Evolutionary conservation across 345 rosid species (phyloP), one percentile per base, ranked within the genome.

Genomic region (Bruguiera sexangula): DNA sequence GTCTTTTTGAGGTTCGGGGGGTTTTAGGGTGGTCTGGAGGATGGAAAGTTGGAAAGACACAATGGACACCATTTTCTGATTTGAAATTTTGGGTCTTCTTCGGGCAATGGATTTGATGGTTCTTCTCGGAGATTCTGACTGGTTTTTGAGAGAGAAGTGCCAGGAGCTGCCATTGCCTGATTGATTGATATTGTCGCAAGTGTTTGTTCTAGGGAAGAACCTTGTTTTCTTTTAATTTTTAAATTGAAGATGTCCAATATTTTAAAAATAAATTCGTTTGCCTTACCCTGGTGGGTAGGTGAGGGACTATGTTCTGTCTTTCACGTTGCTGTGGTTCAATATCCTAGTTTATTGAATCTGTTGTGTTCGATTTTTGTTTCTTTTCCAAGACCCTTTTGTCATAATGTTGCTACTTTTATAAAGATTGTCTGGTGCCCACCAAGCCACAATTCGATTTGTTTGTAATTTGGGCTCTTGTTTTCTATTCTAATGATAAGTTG

Each of bases 31-130:
- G 56, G 52, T 4, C 20, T 32, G 43, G 16, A 34, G 50, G 68
- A 46, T 50, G 68, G 63, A 21, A 22, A 72, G 21, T 62, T 51
- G 50, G 62, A 51, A 15, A 20, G 61, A 70, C 2, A 56, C 69
- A 54, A 51, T 60, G 11, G 70, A 74, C 16, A 69, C 62, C 75
- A 67, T 71, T 32, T 5, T 52, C 53, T 62, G 63, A 63, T n/a
- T 20, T 31, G 48, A 66, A 24, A n/a, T 60, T 53, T 58, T 30
- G 59, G 21, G 27, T n/a, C 43, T 5, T 37, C 16, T 26, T 34
- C 37, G 37, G 31, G 24, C 37, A 20, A 20, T 37, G 65, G 37
- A 15, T 8, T 7, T 36, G 36, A 24, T n/a, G 32, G 27, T 36
- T 20, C 22, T 62, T 50, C 29, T 20, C 11, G 24, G 16, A 13